Conservation (phyloP, 257 asterid genomes). For the Solanum paucissectum region DNA sequence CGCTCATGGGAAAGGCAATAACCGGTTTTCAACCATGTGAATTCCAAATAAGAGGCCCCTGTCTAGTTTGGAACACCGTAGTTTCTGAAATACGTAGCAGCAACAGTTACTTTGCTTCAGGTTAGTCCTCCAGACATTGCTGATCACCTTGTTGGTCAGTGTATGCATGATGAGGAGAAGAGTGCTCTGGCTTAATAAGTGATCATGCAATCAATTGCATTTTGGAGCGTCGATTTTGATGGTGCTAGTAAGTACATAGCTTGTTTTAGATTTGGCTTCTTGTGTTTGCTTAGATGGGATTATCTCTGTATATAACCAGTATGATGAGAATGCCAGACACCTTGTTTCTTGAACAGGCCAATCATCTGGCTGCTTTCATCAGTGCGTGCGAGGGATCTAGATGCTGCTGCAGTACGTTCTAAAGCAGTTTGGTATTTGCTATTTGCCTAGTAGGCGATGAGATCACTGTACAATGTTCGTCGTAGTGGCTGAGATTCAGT, state of each 20-base stretch:
- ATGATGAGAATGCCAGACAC: background rate
- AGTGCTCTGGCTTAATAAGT: background rate
- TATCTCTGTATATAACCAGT: background rate
- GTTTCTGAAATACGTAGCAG: conserved; percentile 9
- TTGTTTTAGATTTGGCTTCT: background rate
- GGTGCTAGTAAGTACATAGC: background rate
- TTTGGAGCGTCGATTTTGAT: background rate
- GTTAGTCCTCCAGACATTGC: background rate
- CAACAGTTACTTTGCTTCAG: background rate
- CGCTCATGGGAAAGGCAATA: conserved; percentile 60
- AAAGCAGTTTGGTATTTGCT: background rate
- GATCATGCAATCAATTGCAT: background rate
- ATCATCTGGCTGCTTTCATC: background rate
- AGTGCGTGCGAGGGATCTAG: background rate
- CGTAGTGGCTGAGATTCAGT: background rate
- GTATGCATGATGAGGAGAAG: background rate
- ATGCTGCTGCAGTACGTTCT: background rate
- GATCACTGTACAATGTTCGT: background rate
- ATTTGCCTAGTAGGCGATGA: background rate
- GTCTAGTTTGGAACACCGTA: conserved; percentile 51
- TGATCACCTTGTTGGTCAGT: background rate
- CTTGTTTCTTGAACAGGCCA: conserved; percentile 1
- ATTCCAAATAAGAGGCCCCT: conserved; percentile 36
- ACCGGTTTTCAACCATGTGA: conserved; percentile 36
- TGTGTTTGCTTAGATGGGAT: background rate